Evolutionary conservation across 2,329 filamentous ascomycete species (phyloP).

Genomic region (Xylaria sp.): DNA sequence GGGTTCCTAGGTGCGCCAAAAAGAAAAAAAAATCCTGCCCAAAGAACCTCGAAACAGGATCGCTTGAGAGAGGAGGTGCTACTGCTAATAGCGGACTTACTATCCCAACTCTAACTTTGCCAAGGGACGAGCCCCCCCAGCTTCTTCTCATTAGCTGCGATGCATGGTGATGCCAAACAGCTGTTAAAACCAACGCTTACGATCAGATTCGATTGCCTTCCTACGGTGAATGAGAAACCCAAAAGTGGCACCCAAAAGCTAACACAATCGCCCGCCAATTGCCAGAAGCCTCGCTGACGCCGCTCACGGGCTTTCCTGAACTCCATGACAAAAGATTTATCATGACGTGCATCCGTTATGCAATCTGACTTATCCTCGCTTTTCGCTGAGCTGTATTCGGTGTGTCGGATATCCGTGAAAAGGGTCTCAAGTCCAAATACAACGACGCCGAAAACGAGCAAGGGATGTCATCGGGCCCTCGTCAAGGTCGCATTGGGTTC

Average conservation of each 20-base stretch:
- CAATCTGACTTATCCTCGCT: background rate
- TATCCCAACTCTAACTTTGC: constrained; percentile 2
- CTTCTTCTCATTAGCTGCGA: background rate
- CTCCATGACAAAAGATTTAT: background rate
- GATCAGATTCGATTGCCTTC: constrained; percentile 6
- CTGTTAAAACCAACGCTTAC: background rate
- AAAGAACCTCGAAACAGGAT: background rate
- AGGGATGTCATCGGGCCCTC: background rate
- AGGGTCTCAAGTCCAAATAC: background rate
- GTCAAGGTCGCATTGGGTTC: background rate
- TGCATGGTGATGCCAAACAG: background rate
- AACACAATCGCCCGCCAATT: background rate
- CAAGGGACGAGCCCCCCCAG: constrained; percentile 11
- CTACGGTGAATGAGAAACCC: background rate
- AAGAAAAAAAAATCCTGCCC: background rate
- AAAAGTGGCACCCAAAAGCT: background rate
- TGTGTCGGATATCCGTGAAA: background rate
- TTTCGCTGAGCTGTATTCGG: background rate
- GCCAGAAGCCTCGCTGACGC: background rate
- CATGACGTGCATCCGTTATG: background rate
- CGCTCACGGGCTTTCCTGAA: background rate
- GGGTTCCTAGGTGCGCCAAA: background rate
- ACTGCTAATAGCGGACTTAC: background rate
- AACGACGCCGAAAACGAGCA: background rate
- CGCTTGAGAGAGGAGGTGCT: background rate